These are phyloP conservation scores for Ensete glaucum DNA, from an alignment of 176 grass and related monocot genomes.

Conservation along the genomic window DNA sequence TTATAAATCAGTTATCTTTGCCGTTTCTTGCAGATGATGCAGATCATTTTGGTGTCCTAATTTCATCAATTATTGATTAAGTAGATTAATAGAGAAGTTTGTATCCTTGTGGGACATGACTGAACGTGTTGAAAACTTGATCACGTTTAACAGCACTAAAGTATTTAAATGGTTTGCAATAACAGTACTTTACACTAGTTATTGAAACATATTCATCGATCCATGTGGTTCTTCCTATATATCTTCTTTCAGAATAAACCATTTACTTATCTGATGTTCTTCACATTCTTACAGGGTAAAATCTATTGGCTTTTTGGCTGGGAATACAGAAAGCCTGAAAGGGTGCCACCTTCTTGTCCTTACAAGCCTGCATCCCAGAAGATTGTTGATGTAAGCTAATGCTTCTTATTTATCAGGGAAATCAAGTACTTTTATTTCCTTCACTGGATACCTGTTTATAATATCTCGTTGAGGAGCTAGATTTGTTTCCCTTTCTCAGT, in stretches of 20 bases:
- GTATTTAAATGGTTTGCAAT: no score
- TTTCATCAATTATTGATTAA: no score
- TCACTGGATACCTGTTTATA: neutral
- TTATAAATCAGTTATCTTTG: no score
- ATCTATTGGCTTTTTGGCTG: slow-evolving; percentile 80
- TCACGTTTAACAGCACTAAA: no score
- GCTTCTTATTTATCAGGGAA: slow-evolving; percentile 10
- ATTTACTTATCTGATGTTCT: slow-evolving; percentile 3
- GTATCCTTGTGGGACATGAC: no score
- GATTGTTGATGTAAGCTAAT: slow-evolving; percentile 17
- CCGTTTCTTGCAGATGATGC: no score
- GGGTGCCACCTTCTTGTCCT: slow-evolving; percentile 75
- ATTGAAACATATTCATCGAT: neutral
- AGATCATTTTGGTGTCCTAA: no score
- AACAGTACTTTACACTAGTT: no score
- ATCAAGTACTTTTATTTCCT: neutral
- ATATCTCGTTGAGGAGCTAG: neutral
- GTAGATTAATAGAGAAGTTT: no score
- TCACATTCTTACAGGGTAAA: slow-evolving; percentile 43
- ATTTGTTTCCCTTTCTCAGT: no score
- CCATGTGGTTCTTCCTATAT: neutral
- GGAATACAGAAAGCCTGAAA: slow-evolving; percentile 79
- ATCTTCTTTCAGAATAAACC: neutral
- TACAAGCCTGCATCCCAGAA: slow-evolving; percentile 60
- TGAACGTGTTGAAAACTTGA: no score